Base-by-base conservation (phyloP, 1,139 yeast species). In the Ashbya aceris region DNA sequence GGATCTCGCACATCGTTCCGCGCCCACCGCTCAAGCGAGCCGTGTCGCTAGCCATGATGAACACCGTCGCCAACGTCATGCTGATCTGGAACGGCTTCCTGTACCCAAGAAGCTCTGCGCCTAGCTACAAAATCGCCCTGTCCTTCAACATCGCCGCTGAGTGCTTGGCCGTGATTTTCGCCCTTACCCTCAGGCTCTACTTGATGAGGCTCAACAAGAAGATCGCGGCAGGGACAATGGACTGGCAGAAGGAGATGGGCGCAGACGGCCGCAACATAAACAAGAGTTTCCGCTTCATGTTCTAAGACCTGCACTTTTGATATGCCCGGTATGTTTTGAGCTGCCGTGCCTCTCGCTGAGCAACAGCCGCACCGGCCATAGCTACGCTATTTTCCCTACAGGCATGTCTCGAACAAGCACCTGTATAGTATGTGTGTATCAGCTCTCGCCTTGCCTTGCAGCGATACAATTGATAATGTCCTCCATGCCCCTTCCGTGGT, bases 11-110 rank as follows among this genome's bases (percentile, higher is more conserved):
- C 51, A 69, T 70, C 50, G 55, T 65, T 8, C 64, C 78, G 33
- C 64, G 77, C 52, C 78, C 77, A 12, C 77, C 77, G 14, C 61
- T 72, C 43, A 73, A 73, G 54, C 64, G 78, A 59, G 77, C 77
- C 12, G 70, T 72, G 53, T 73, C 75, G 6, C 58, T 73, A 51
- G 73, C 77, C 0, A 52, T 71, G 40, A 71, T 73, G 73, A 73
- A 73, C 50, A 69, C 75, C 60, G 52, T 73, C 41, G 69, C 75
- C 32, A 73, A 73, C 52, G 70, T 76, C 6, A 71, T 77, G 1
- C 71, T 76, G 3, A 72, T 73, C 44, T 73, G 78, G 77, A 73
- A 71, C 49, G 62, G 77, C 2, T 73, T 69, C 55, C 61, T 73
- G 43, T 73, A 73, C 48, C 74, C 74, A 20, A 40, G 60, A 2